Base-by-base conservation (phyloP, 495 filamentous ascomycete genomes). In the Lasiosphaeria ovina region DNA sequence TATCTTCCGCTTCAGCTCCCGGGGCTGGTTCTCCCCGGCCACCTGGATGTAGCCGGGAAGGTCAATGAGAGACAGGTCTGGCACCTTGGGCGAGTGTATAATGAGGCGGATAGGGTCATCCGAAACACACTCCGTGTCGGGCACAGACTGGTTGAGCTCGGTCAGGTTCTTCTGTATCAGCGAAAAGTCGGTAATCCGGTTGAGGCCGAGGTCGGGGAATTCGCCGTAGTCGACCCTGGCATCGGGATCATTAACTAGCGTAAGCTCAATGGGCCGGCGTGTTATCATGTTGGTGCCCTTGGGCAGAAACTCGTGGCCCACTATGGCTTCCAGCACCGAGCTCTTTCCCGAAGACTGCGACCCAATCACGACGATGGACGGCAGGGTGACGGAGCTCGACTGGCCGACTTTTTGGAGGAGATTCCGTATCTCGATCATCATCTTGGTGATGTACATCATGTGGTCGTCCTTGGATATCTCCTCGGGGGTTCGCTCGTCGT, bases 281-380 rank as follows among this genome's bases (percentile, higher is more conserved):
- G 94, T 99, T 58, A 99, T 93, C 94, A 99, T 99, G 69, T 99
- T 99, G 14, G 86, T 89, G 17, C 94, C 94, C 72, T 99, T 99
- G 36, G 94, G 94, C 44, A 99, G 76, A 63, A 99, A 99, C 67
- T 99, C 95, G 68, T 99, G 94, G 40, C 94, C 94, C 32, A 99
- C 94, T 62, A 99, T 95, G 51, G 94, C 91, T 73, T 99, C 94
- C 45, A 99, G 75, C 17, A 99, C 94, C 8, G 95, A 98, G 69
- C 93, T 97, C 74, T 99, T 99, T 36, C 94, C 94, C 3, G 94
- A 98, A 3, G 93, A 97, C 72, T 99, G 94, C 1, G 94, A 98
- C 10, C 94, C 94, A 66, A 99, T 97, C 24, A 99, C 94, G 6
- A 99, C 94, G 60, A 99, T 99, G 3, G 94, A 96, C 0, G 94